These are phyloP conservation scores for Zanthoxylum bungeanum DNA, from an alignment of 345 rosid genomes.

Conservation along the genomic window DNA sequence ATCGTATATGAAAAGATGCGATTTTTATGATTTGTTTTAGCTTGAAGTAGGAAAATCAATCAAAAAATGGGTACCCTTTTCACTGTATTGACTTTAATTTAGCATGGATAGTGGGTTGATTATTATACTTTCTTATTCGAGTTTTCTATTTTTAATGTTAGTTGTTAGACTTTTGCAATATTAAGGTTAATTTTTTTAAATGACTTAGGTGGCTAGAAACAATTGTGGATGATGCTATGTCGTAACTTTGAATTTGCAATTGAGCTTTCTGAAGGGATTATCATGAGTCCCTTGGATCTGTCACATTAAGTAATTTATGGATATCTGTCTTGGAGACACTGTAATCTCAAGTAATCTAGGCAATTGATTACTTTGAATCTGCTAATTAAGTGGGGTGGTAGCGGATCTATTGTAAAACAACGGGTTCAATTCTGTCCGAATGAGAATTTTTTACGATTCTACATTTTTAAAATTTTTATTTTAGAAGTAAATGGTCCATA, in stretches of 20 bases:
- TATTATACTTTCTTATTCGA: too few relatives aligned
- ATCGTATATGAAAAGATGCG: background rate
- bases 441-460: background rate
- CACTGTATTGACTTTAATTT: background rate
- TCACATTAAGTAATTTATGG: background rate
- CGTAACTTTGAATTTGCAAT: background rate
- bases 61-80: background rate
- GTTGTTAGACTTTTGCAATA: background rate
- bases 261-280: background rate
- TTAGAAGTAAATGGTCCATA: too few relatives aligned
- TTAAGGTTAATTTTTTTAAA: background rate
- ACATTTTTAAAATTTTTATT: too few relatives aligned
- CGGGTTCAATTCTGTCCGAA: background rate
- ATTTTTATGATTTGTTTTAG: background rate
- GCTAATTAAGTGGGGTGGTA: background rate
- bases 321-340: conserved; percentile 6
- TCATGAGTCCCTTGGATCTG: background rate
- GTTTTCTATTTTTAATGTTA: too few relatives aligned
- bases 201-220: background rate
- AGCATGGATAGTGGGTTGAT: background rate
- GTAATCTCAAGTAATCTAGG: too few relatives aligned
- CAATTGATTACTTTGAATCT: too few relatives aligned
- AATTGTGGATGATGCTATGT: background rate
- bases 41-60: background rate
- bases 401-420: background rate